Evolutionary conservation across 257 asterid genomes (phyloP).

Genomic region (Capsicum rhomboideum): DNA sequence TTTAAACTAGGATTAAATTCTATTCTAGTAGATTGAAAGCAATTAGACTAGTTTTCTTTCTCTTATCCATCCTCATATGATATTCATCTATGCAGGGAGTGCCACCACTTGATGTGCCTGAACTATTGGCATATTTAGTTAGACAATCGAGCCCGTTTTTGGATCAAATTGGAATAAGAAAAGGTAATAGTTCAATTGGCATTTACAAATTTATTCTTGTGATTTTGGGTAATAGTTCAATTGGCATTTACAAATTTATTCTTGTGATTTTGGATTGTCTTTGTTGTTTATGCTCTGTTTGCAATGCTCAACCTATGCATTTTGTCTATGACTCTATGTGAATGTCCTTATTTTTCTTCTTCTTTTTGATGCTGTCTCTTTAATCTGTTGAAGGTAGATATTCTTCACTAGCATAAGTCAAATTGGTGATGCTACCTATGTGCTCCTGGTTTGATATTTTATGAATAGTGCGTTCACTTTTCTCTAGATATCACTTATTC

Average conservation of each 20-base stretch:
- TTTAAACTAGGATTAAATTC: not conserved
- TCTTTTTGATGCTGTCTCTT: not conserved
- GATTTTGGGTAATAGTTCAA: constrained; percentile 46
- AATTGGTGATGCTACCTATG: not conserved
- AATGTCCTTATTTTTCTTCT: not conserved
- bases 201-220: too few species aligned
- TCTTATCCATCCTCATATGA: not conserved
- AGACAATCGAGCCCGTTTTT: constrained; percentile 92
- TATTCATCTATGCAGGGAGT: constrained; percentile 51
- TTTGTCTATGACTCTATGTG: not conserved
- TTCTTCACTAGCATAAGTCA: not conserved
- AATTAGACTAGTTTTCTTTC: not conserved
- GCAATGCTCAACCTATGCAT: not conserved
- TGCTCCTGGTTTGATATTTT: not conserved
- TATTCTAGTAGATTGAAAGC: not conserved
- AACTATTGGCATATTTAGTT: constrained; percentile 79
- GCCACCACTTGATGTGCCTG: constrained; percentile 90
- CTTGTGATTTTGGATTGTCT: not conserved
- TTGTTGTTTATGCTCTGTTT: not conserved
- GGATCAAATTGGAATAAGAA: constrained; percentile 85
- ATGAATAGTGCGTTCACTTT: not conserved
- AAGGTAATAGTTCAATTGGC: constrained; percentile 36
- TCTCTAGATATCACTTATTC: not conserved
- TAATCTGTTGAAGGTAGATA: not conserved
- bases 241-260: not conserved